Evolutionary conservation across 2,329 filamentous ascomycete genomes (phyloP).

Genomic region (Myriosclerotinia curreyana): DNA sequence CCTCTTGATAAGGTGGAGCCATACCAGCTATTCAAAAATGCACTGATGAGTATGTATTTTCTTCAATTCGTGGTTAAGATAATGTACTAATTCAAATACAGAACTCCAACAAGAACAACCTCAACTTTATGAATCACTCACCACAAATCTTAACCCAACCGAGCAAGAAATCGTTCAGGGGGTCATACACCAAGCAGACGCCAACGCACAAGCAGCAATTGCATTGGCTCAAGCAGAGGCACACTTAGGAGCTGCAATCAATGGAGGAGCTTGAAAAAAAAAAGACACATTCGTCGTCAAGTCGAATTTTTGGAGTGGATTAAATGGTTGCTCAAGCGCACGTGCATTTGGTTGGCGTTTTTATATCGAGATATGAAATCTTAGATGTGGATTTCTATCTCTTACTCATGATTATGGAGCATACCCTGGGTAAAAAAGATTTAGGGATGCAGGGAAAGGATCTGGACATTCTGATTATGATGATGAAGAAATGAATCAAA

Average conservation of each 20-base stretch:
- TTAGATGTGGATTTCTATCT: conserved; percentile 20
- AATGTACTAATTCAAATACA: conserved; percentile 42
- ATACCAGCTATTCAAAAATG: conserved; percentile 81
- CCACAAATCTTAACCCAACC: conserved; percentile 71
- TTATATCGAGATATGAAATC: conserved; percentile 16
- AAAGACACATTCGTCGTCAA: conserved; percentile 15
- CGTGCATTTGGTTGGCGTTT: conserved; percentile 27
- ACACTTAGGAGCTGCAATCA: conserved; percentile 26
- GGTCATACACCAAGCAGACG: conserved; percentile 54
- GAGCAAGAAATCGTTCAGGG: conserved; percentile 79
- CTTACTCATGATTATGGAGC: conserved; percentile 20
- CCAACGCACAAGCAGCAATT: conserved; percentile 28
- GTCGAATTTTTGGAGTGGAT: conserved; percentile 22
- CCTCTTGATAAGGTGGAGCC: conserved; percentile 94
- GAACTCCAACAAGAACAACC: conserved; percentile 89
- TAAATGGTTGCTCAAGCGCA: conserved; percentile 32
- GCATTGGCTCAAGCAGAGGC: conserved; percentile 28
- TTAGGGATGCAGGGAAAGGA: conserved; percentile 15
- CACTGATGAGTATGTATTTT: conserved; percentile 68
- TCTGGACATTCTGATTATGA: conserved; percentile 11
- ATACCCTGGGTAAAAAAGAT: conserved; percentile 17
- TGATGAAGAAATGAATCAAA: conserved; percentile 14
- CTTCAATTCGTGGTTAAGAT: too few relatives aligned
- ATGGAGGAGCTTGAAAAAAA: conserved; percentile 33
- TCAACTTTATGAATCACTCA: conserved; percentile 78